Evolutionary conservation across 192 early-diverging fungal species (phyloP).

Genomic region (Entrophospora sp.): DNA sequence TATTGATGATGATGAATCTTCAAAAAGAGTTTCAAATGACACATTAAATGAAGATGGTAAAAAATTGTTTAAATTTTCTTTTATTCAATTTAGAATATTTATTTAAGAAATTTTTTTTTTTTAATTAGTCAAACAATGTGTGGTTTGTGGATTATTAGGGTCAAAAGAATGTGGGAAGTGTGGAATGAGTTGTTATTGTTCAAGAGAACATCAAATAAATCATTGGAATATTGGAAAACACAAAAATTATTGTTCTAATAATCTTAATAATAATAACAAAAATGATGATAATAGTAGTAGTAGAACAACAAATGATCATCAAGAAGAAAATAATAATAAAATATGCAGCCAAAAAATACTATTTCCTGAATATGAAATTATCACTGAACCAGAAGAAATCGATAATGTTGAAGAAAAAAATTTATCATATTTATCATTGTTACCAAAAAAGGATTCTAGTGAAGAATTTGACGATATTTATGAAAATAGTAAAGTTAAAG

Average conservation of each 20-base stretch:
- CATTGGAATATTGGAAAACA: conserved; percentile 78
- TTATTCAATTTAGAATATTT: not conserved
- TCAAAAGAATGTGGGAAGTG: conserved; percentile 75
- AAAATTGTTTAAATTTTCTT: conserved; percentile 3
- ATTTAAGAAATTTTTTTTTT: not conserved
- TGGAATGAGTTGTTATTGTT: conserved; percentile 66
- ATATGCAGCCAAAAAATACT: conserved; percentile 20
- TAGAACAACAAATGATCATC: too few species aligned
- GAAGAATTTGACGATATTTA: conserved; percentile 36
- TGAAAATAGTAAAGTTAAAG: conserved; percentile 74
- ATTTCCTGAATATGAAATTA: conserved; percentile 59
- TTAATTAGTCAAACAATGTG: conserved; percentile 41
- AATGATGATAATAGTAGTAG: conserved; percentile 23
- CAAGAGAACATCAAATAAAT: conserved; percentile 68
- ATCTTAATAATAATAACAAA: conserved; percentile 9
- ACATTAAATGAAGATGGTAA: conserved; percentile 18
- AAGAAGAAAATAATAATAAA: too few species aligned
- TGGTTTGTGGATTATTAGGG: conserved; percentile 64
- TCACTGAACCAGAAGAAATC: conserved; percentile 54
- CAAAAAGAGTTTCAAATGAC: conserved; percentile 21
- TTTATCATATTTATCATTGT: not conserved
- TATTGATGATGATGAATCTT: conserved; percentile 27
- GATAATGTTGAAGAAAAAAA: conserved; percentile 11
- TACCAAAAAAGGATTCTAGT: not conserved
- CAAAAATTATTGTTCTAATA: conserved; percentile 48